Base-by-base conservation (phyloP, 352 stramenopile genomes). In the Lagenidium giganteum region DNA sequence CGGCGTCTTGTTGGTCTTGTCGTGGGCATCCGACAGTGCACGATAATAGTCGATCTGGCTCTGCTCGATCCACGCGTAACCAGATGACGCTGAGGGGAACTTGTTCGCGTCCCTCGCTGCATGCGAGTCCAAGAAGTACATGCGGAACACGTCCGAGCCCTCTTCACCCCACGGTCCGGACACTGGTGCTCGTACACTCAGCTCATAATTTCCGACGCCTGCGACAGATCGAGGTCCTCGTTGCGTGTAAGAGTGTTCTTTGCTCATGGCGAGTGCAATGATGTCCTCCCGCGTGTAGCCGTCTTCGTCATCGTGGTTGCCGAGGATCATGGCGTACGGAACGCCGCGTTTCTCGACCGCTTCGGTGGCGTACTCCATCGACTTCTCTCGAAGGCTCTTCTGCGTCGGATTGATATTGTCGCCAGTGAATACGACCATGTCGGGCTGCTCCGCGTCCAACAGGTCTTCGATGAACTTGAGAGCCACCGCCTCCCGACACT, bases 101-200 rank as follows among this genome's bases (percentile, higher is more conserved):
- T 63, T 47, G 0, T 57, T 50, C 20, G 37, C 57, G 18, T 62
- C 37, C 6, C 52, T 46, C 1, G 59, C 25, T 1, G 61, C 58
- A 6, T 64, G 55, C 0, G 71, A 80, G 33, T 79, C 68, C 24
- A 84, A 36, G 45, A 82, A 80, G 40, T 82, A 84, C 50, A 84
- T 74, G 14, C 71, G 65, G 37, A 81, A 76, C 3, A 79, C 53
- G 0, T 42, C 59, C 17, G 57, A 36, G 12, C 49, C 43, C 3
- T 37, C 20, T 14, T 42, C 22, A 6, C 64, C 62, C 67, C 67
- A 78, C 0, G 47, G 30, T 0, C 52, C 58, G 16, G 39, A 28
- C 8, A 32, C 28, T 27, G 71, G 62, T 4, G 68, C 61, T 12
- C 53, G 47, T 21, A 84, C 54, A 8, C 67, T 57, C 0, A 82